Conservation (phyloP, 2,329 filamentous ascomycete species). For the Endoconidiophora laricicola region DNA sequence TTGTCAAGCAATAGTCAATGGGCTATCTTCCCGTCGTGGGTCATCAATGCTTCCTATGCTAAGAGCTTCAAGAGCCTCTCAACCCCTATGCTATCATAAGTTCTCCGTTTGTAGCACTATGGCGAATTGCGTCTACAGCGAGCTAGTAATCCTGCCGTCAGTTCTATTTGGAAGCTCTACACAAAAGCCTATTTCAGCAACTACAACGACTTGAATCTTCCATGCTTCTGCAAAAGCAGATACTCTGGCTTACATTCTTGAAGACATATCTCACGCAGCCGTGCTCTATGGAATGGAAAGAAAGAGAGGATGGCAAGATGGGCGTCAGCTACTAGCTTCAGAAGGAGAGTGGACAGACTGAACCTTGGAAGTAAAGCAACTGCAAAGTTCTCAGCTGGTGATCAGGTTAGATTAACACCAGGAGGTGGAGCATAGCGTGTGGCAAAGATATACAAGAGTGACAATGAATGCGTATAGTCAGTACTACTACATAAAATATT, state of each 20-base stretch:
- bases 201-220: slow-evolving; percentile 35
- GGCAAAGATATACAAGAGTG: slow-evolving; percentile 15
- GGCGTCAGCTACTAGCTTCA: slow-evolving; percentile 82
- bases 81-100: slow-evolving; percentile 43
- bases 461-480: slow-evolving; percentile 13
- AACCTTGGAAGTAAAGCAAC: slow-evolving; percentile 69
- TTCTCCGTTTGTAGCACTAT: slow-evolving; percentile 43
- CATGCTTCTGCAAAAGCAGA: slow-evolving; percentile 38
- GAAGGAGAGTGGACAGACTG: slow-evolving; percentile 50
- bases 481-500: no score
- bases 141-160: slow-evolving; percentile 32
- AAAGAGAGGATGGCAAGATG: slow-evolving; percentile 61
- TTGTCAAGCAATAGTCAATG: slow-evolving; percentile 24
- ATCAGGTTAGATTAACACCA: slow-evolving; percentile 59
- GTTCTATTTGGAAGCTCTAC: slow-evolving; percentile 48
- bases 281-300: slow-evolving; percentile 56
- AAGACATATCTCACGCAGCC: slow-evolving; percentile 54
- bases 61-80: slow-evolving; percentile 34
- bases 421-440: slow-evolving; percentile 65
- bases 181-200: slow-evolving; percentile 73
- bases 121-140: slow-evolving; percentile 31
- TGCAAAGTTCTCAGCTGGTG: slow-evolving; percentile 57
- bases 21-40: slow-evolving; percentile 41
- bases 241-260: slow-evolving; percentile 70
- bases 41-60: slow-evolving; percentile 36